These are phyloP conservation scores for Amanita rubescens DNA, from an alignment of 768 basidiomycete species.

Conservation along the genomic window DNA sequence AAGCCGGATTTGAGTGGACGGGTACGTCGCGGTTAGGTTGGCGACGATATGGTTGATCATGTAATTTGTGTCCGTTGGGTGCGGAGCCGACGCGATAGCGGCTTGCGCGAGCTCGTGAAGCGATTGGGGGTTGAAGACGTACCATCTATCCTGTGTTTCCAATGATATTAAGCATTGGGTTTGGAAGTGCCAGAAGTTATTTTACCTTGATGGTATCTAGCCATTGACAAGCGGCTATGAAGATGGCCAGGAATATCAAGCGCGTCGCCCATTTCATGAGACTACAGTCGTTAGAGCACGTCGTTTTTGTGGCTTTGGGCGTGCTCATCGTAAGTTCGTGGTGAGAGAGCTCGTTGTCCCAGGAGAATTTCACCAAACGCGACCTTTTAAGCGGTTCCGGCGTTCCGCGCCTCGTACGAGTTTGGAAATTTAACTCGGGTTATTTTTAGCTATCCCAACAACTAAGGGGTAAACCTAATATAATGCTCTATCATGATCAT, in stretches of 20 bases:
- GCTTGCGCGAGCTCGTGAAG: conserved; percentile 69
- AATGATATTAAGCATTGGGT: too few species aligned
- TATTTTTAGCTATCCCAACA: not conserved
- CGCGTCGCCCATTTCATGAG: conserved; percentile 31
- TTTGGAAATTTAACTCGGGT: not conserved
- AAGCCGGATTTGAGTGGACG: conserved; percentile 45
- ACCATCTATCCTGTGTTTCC: conserved; percentile 64
- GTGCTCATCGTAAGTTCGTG: conserved; percentile 2
- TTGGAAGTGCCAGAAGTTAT: conserved; percentile 4
- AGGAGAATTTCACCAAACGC: not conserved
- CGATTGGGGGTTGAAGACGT: conserved; percentile 68
- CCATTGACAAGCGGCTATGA: conserved; percentile 37
- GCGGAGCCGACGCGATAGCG: conserved; percentile 57
- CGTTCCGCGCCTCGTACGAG: not conserved
- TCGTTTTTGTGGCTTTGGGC: not conserved
- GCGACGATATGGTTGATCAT: conserved; percentile 79
- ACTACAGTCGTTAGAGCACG: not conserved
- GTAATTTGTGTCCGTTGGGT: conserved; percentile 47
- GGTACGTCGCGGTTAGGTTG: conserved; percentile 72
- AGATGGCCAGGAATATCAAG: conserved; percentile 22
- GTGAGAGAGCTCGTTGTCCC: not conserved
- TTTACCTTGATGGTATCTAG: conserved; percentile 59
- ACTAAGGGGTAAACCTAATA: too few species aligned
- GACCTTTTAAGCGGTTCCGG: not conserved
- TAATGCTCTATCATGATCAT: too few species aligned